phyloP scores from a whole-genome alignment of 2,329 filamentous ascomycete species.

The Pestalotiopsis fici region DNA sequence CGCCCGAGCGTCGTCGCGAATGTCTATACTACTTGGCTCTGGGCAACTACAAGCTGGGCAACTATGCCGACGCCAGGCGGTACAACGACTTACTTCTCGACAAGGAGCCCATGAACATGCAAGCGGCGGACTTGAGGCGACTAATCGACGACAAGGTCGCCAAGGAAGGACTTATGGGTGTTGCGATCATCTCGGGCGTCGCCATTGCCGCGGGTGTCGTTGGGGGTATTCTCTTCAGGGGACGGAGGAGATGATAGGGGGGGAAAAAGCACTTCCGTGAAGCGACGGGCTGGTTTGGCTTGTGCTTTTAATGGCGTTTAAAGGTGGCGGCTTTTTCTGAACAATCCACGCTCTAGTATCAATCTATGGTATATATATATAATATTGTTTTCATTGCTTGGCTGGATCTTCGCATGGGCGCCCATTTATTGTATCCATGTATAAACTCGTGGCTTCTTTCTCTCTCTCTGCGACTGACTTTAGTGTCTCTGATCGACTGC shows the following conservation, averaged over 20 bases:
- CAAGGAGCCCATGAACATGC: conserved; percentile 87
- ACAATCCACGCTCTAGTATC: background rate
- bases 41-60: conserved; percentile 97
- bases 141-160: conserved; percentile 96
- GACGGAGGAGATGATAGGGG: conserved; percentile 53
- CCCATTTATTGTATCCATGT: too few relatives aligned
- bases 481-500: too few relatives aligned
- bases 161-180: conserved; percentile 89
- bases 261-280: background rate
- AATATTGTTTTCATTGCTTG: background rate
- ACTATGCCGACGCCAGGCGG: conserved; percentile 90
- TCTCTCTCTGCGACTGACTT: too few relatives aligned
- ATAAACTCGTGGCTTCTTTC: too few relatives aligned
- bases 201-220: conserved; percentile 93
- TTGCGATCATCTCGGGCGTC: conserved; percentile 91
- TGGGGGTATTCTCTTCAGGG: conserved; percentile 78
- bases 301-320: conserved; percentile 7
- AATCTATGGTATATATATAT: background rate
- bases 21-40: conserved; percentile 98
- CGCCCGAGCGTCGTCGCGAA: conserved; percentile 90
- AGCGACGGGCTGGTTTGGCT: background rate
- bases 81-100: conserved; percentile 94
- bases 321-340: background rate
- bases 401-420: background rate
- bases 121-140: conserved; percentile 81